Evolutionary conservation across 805 yeast genomes (phyloP).

Genomic region (Isabelozyma rhagii): DNA sequence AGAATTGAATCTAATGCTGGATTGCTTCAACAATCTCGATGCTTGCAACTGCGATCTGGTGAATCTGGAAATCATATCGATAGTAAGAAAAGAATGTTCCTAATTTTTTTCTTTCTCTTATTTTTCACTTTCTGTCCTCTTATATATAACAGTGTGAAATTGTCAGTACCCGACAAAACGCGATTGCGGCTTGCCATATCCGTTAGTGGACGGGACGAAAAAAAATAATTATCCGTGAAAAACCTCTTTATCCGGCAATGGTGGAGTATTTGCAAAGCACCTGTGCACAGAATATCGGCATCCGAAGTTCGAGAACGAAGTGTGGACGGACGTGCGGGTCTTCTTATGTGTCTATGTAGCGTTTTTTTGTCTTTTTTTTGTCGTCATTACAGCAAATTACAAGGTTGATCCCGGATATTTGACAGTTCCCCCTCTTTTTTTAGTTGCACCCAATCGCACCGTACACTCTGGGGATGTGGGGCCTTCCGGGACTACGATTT

Average conservation of each 20-base stretch:
- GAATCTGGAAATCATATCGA: neutral
- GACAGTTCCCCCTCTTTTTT: neutral
- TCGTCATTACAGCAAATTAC: too few relatives aligned
- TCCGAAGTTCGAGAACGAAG: too few relatives aligned
- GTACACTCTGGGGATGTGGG: too few relatives aligned
- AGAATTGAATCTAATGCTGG: constrained; percentile 6
- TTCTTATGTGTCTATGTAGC: too few relatives aligned
- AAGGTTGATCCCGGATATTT: neutral
- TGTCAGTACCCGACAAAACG: neutral
- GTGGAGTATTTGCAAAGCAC: too few relatives aligned
- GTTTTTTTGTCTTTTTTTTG: too few relatives aligned
- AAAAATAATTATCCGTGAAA: neutral
- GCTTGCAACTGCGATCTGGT: neutral
- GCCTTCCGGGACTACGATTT: too few relatives aligned
- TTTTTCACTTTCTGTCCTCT: neutral
- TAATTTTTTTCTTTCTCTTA: neutral
- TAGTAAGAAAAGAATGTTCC: neutral
- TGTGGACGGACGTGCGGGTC: too few relatives aligned
- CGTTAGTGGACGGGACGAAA: neutral
- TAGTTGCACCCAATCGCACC: neutral
- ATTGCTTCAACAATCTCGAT: neutral
- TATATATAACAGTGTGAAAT: neutral
- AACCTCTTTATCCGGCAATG: neutral
- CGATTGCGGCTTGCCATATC: neutral
- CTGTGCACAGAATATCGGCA: too few relatives aligned